These are phyloP conservation scores for Mucor racemosus DNA, from an alignment of 371 early-diverging fungal genomes.

Conservation along the genomic window DNA sequence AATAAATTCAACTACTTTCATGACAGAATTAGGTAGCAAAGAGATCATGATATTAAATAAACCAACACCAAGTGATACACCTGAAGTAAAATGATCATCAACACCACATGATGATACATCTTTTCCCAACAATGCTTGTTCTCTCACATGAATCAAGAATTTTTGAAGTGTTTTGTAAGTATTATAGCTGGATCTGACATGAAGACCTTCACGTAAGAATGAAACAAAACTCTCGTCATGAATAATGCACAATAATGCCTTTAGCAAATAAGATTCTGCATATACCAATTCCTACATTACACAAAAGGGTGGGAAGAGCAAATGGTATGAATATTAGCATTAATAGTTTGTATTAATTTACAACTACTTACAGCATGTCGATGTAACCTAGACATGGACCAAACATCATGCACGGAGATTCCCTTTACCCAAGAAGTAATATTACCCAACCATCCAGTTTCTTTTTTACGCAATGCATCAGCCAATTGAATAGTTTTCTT, in stretches of 20 bases:
- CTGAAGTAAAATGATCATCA: conserved; percentile 81
- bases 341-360: neutral
- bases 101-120: conserved; percentile 40
- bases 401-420: conserved; percentile 48
- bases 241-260: conserved; percentile 70
- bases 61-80: conserved; percentile 75
- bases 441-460: conserved; percentile 40
- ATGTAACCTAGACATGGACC: conserved; percentile 66
- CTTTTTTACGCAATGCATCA: conserved; percentile 55
- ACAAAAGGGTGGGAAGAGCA: conserved; percentile 2
- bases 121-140: conserved; percentile 40
- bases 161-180: conserved; percentile 64
- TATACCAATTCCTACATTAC: conserved; percentile 66
- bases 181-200: conserved; percentile 69
- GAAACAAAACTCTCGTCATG: conserved; percentile 74
- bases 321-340: conserved; percentile 13
- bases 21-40: conserved; percentile 52
- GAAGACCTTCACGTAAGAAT: conserved; percentile 76
- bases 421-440: conserved; percentile 48
- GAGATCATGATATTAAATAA: conserved; percentile 55
- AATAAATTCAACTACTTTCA: conserved; percentile 66
- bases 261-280: conserved; percentile 74
- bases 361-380: conserved; percentile 66
- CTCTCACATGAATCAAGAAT: conserved; percentile 50
- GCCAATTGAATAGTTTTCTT: conserved; percentile 65